Base-by-base conservation (phyloP, 2,329 filamentous ascomycete genomes). In the Alternaria conjuncta region DNA sequence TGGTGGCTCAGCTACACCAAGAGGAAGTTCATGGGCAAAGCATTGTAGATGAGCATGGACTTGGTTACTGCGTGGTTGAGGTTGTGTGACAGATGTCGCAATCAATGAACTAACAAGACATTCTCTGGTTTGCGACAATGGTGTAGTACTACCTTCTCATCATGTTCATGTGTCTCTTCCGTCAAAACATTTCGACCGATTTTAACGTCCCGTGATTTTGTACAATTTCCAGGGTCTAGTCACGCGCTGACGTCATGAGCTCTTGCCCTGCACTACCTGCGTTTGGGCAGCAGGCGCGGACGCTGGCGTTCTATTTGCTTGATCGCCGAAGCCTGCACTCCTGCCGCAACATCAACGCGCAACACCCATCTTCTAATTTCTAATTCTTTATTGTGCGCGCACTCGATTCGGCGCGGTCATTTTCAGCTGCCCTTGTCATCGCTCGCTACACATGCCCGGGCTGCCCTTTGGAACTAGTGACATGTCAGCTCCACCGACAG, bases 1-100 rank as follows among this genome's bases (percentile, higher is more conserved):
- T 98, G 95, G 93, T 99, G 96, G 96, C 83, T 99, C 80, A 98
- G 96, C 86, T 99, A 97, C 81, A 93, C 92, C 57, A 98, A 98
- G 90, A 90, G 96, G 84, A 97, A 97, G 89, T 99, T 99, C 79
- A 98, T 99, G 96, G 94, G 94, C 80, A 98, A 98, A 89, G 77
- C 82, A 20, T 71, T 81, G 71, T 80, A 75, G 55, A 63, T 4
- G 30, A 26, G 12, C 15, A 44, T 43, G 21, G 51, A 25, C 5
- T 26, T 47, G 21, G 12, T 41, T 41, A 57, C 10, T 25, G 41
- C 28, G 32, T 36, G 25, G 10, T n/a, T 23, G 15, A 9, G 26
- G 26, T 15, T 10, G 13, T 21, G 21, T 15, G 13, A 46, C 32
- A 21, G 10, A 20, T 20, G 11, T 12, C 28, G 20, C 10, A 25